Evolutionary conservation across 2,329 filamentous ascomycete genomes (phyloP).

Genomic region (Alternaria arborescens): DNA sequence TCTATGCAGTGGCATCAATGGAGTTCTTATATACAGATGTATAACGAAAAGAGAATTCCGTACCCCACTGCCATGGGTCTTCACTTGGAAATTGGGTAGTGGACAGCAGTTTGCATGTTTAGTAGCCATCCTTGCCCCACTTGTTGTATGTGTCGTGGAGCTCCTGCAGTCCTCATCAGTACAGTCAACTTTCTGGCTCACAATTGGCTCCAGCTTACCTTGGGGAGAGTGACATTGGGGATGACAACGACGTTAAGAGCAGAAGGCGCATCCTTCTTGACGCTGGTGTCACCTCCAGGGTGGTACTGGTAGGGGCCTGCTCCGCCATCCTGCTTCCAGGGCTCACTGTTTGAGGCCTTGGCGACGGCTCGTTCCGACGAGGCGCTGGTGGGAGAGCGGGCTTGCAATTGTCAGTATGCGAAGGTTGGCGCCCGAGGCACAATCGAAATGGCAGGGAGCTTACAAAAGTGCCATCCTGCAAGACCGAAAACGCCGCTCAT

Average conservation of each 20-base stretch:
- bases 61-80: background rate
- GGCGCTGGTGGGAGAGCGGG: conserved; percentile 82
- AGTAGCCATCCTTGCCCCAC: conserved; percentile 96
- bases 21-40: conserved; percentile 29
- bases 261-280: conserved; percentile 89
- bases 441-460: conserved; percentile 28
- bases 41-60: conserved; percentile 12
- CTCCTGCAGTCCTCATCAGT: conserved; percentile 60
- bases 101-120: conserved; percentile 11
- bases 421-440: conserved; percentile 11
- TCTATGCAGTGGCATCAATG: conserved; percentile 11
- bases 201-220: conserved; percentile 52
- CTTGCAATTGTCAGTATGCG: conserved; percentile 56
- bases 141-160: conserved; percentile 99
- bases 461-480: conserved; percentile 90
- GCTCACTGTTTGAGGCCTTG: conserved; percentile 81
- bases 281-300: conserved; percentile 81
- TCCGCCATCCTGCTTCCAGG: conserved; percentile 77
- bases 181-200: background rate
- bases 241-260: conserved; percentile 95
- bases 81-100: conserved; percentile 1
- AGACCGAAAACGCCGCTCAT: conserved; percentile 89
- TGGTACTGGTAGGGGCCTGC: conserved; percentile 70
- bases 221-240: conserved; percentile 90
- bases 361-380: conserved; percentile 82